A percentile compares a stretch with the other conserved stretches of the same genome.
phyloP scores from a whole-genome alignment of 2,329 filamentous ascomycete genomes.

The Xylogone sp. region DNA sequence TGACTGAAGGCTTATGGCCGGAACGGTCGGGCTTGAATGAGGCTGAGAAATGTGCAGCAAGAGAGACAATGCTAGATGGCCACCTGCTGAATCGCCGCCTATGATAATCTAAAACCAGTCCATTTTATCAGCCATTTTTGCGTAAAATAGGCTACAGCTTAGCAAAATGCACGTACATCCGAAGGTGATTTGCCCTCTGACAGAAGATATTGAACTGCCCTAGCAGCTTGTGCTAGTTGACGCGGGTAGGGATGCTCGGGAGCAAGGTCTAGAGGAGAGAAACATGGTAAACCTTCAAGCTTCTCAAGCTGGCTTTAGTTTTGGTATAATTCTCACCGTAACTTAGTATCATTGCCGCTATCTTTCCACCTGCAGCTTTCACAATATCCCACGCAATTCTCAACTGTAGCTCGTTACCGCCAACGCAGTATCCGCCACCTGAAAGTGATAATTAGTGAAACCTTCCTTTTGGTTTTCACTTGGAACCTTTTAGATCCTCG shows the following conservation, averaged over 20 bases:
- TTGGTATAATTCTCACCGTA: too few species aligned
- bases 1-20: neutral
- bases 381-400: neutral
- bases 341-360: neutral
- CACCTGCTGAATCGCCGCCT: conserved; percentile 1
- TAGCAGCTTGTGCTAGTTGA: neutral
- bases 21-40: neutral
- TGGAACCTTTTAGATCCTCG: too few species aligned
- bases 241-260: neutral
- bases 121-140: neutral
- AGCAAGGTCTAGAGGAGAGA: neutral
- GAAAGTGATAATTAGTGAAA: too few species aligned
- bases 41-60: neutral
- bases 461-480: too few species aligned
- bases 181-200: neutral
- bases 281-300: neutral
- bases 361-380: neutral
- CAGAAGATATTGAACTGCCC: neutral
- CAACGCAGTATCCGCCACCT: neutral
- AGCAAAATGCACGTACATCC: too few species aligned
- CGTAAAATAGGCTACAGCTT: too few species aligned
- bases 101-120: neutral
- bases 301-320: too few species aligned
- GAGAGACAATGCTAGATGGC: neutral
- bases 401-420: neutral